These are phyloP conservation scores for Quercus gilva DNA, from an alignment of 306 rosid species.

Conservation along the genomic window DNA sequence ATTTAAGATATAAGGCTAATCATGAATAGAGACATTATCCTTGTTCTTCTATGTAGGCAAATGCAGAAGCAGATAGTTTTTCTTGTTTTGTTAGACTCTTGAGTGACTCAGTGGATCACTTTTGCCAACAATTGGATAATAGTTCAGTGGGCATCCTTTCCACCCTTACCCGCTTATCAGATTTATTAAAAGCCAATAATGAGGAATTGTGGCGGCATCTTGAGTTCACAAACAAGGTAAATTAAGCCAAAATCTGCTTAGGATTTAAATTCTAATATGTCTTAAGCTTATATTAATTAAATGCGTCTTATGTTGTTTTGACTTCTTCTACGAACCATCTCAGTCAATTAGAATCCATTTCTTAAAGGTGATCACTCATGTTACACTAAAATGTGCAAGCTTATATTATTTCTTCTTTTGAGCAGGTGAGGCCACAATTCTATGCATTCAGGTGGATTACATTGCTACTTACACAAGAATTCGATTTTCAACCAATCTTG, in stretches of 20 bases:
- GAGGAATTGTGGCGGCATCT: conserved; percentile 82
- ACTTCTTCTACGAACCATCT: neutral
- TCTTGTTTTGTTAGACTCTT: conserved; percentile 73
- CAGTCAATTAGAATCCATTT: neutral
- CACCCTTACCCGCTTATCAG: conserved; percentile 65
- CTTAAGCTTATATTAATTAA: neutral
- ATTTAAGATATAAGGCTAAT: neutral
- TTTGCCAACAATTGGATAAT: conserved; percentile 77
- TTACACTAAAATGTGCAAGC: conserved; percentile 11
- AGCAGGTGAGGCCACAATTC: conserved; percentile 72
- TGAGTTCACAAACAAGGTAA: conserved; percentile 67
- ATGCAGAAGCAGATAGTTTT: conserved; percentile 88
- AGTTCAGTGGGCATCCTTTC: conserved; percentile 74
- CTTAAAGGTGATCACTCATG: neutral
- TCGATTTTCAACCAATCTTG: conserved; percentile 56
- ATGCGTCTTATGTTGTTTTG: neutral
- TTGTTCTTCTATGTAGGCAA: conserved; percentile 37
- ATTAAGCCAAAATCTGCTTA: neutral
- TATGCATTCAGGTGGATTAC: conserved; percentile 90
- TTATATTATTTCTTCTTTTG: conserved; percentile 6
- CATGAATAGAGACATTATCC: neutral
- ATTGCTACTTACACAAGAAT: conserved; percentile 76
- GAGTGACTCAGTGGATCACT: conserved; percentile 78
- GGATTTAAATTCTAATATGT: neutral
- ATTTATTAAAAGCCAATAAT: conserved; percentile 58